Conservation (phyloP, 805 yeast genomes). For the Lipomyces sp. region DNA sequence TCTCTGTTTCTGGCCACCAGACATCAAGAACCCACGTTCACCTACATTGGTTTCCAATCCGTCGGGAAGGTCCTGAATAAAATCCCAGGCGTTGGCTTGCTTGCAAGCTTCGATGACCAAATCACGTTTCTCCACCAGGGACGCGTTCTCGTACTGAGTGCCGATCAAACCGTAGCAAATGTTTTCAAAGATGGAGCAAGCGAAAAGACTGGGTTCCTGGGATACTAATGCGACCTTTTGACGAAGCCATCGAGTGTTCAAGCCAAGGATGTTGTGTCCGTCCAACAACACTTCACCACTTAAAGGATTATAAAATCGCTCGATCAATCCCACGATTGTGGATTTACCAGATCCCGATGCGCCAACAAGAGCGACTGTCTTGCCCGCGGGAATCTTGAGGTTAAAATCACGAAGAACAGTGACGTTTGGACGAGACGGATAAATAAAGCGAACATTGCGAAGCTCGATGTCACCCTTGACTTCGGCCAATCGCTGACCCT, state of each 20-base stretch:
- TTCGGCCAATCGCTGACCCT: constrained; percentile 34
- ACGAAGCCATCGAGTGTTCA: constrained; percentile 59
- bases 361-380: constrained; percentile 88
- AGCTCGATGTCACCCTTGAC: constrained; percentile 49
- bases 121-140: constrained; percentile 48
- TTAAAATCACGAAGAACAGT: constrained; percentile 40
- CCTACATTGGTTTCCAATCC: constrained; percentile 60
- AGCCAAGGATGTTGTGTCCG: constrained; percentile 53
- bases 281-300: constrained; percentile 56
- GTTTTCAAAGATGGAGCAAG: constrained; percentile 79
- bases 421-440: constrained; percentile 45
- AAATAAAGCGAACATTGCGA: constrained; percentile 40
- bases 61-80: constrained; percentile 57
- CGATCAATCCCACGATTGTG: constrained; percentile 57
- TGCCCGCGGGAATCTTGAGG: constrained; percentile 66
- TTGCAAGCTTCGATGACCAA: constrained; percentile 52
- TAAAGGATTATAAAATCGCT: constrained; percentile 63
- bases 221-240: constrained; percentile 62
- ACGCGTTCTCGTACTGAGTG: constrained; percentile 42
- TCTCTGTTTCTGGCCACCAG: constrained; percentile 72
- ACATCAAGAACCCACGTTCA: constrained; percentile 61
- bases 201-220: constrained; percentile 66
- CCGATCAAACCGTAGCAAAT: constrained; percentile 71
- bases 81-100: constrained; percentile 58
- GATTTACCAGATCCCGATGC: constrained; percentile 67